Evolutionary conservation across 495 filamentous ascomycete genomes (phyloP), one percentile per base, ranked within the genome.

Genomic region (Corynascus novoguineensis): DNA sequence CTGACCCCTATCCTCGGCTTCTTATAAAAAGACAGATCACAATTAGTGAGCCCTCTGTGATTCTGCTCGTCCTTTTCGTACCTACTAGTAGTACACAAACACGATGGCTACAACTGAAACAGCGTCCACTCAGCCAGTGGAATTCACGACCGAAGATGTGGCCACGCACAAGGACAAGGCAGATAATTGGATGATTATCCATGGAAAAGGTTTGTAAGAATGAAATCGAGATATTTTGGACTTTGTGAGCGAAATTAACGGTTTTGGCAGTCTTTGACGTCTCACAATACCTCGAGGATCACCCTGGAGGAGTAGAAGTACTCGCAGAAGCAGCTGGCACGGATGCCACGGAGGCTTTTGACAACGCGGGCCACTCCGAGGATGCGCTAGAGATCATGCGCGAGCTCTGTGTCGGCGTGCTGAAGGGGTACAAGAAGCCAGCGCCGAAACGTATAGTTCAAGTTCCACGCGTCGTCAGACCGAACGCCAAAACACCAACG

Each of bases 331-430:
- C 78, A 4, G 83, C 80, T 51, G 82, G 83, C 21, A 68, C 72
- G 44, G 82, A 85, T 61, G 81, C 79, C 22, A 84, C 79, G 3
- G 70, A 71, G 22, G 75, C 71, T 0, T 85, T 81, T 55, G 82
- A 84, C 54, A 75, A 85, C 59, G 73, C 79, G 2, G 82, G 83
- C 44, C 83, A 84, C 34, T 81, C 82, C 19, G 76, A 78, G 42
- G 81, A 81, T 49, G 77, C 78, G 31, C 59, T 42, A 56, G 68
- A 72, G 17, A 61, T 24, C 15, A 57, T 57, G 54, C 41, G 44
- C 14, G 44, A 47, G 15, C 1, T 47, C 15, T 47, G 44, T 14
- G 27, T 47, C 44, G 44, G 44, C 44, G 27, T 29, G 22, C 44
- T 47, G 14, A 47, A 47, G 44, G 44, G 44, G 19, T 44, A 44